phyloP scores from a whole-genome alignment of 495 filamentous ascomycete species.

The Podospora didyma region DNA sequence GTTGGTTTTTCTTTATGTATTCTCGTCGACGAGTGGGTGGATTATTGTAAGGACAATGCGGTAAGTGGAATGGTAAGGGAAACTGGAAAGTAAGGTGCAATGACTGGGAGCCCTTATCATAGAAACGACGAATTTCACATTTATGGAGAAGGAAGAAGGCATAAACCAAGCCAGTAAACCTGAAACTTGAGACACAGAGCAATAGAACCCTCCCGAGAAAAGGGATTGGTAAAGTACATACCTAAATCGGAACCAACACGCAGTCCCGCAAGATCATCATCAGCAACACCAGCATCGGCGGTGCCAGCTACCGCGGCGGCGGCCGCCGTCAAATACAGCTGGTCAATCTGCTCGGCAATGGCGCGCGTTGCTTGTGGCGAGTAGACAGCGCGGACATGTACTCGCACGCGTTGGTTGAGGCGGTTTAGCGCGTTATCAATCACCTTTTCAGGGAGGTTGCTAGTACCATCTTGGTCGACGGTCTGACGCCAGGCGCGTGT shows the following conservation, averaged over 20 bases:
- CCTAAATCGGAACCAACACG: constrained; percentile 36
- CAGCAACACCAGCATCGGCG: constrained; percentile 34
- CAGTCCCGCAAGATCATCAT: constrained; percentile 25
- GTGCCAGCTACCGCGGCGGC: constrained; percentile 30
- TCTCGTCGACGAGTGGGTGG: too few relatives aligned
- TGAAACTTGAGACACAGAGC: too few relatives aligned
- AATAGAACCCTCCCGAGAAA: too few relatives aligned
- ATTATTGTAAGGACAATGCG: too few relatives aligned
- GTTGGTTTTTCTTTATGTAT: not conserved
- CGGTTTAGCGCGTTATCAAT: constrained; percentile 42
- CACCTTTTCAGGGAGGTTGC: constrained; percentile 48
- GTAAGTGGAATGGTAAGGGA: too few relatives aligned
- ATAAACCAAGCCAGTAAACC: too few relatives aligned
- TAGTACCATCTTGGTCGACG: not conserved
- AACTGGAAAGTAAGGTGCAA: too few relatives aligned
- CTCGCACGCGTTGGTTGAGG: constrained; percentile 64
- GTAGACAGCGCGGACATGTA: constrained; percentile 70
- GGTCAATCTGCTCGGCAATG: constrained; percentile 78
- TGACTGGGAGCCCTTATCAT: too few relatives aligned
- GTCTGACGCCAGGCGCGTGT: constrained; percentile 54
- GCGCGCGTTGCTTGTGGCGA: constrained; percentile 70
- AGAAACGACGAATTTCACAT: too few relatives aligned
- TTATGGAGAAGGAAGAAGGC: too few relatives aligned
- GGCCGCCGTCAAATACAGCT: constrained; percentile 59
- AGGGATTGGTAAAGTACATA: too few relatives aligned